Evolutionary conservation across 2,329 filamentous ascomycete species (phyloP), one percentile per base, ranked within the genome.

Genomic region (Colletotrichum sp.): DNA sequence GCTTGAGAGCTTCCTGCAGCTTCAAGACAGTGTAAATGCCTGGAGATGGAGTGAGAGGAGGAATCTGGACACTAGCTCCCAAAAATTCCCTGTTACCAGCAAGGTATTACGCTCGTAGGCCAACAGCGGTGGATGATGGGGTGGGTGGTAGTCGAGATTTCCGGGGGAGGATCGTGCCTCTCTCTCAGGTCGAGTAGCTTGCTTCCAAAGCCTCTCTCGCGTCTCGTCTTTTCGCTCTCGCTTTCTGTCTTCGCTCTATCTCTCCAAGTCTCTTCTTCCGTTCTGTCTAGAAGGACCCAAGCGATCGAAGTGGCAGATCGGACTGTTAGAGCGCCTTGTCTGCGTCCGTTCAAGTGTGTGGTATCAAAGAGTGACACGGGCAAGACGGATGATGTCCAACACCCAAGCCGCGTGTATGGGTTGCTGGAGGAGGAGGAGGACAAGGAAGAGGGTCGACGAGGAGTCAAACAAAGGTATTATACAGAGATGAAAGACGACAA

Each of bases 391-490:
- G 58, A 73, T 34, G 73, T 58, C 43, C 73, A 73, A 75, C 73
- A 75, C 73, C 73, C 73, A 75, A 72, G 74, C 70, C 71, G 60
- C 74, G 74, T 61, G 74, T 70, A 52, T 76, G 74, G 66, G 68
- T 75, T 71, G 67, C 56, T 69, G 70, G 71, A 73, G 78, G 78
- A 79, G 69, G 58, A 52, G 43, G 43, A 52, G 43, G n/a, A 21
- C 43, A 52, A 21, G 43, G 43, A 21, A 52, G 43, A 52, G 43
- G 77, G 72, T 81, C 79, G 62, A 70, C 55, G 69, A 60, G 65
- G 67, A 52, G 32, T 66, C 61, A 69, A 86, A 85, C 82, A 82
- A 84, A 66, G 62, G 65, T 76, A 76, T 70, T 76, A 76, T 76
- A 75, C 71, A 76, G 71, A 66, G 74, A 70, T 52, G 71, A 75